These are phyloP conservation scores for Naganishia liquefaciens DNA, from an alignment of 1,284 basidiomycete species.

Conservation along the genomic window DNA sequence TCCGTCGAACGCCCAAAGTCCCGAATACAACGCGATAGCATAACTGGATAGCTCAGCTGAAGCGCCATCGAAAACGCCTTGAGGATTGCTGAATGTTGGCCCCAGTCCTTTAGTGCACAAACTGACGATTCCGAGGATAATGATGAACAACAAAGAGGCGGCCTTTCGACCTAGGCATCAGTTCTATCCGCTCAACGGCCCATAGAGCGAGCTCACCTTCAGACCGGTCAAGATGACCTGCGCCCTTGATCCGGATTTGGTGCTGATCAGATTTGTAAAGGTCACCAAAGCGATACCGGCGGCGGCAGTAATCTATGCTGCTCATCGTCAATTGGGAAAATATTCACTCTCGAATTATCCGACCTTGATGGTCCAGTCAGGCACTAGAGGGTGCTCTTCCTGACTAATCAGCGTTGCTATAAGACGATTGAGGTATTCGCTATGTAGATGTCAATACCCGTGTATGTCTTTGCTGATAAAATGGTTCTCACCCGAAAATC, in stretches of 20 bases:
- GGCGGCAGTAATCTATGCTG: conserved; percentile 65
- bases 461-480: neutral
- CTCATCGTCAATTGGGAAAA: conserved; percentile 56
- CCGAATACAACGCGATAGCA: conserved; percentile 91
- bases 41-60: conserved; percentile 78
- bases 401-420: conserved; percentile 46
- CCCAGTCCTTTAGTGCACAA: conserved; percentile 49
- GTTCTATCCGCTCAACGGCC: too few species aligned
- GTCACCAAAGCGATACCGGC: conserved; percentile 72
- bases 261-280: conserved; percentile 73
- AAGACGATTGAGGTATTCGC: conserved; percentile 76
- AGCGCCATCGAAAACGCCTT: conserved; percentile 68
- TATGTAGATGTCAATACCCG: conserved; percentile 60
- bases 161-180: conserved; percentile 40
- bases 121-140: conserved; percentile 52
- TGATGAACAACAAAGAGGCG: conserved; percentile 54
- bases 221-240: conserved; percentile 82
- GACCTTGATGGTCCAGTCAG: conserved; percentile 89
- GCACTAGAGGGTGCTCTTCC: conserved; percentile 68
- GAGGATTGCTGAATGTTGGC: conserved; percentile 38
- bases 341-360: conserved; percentile 47
- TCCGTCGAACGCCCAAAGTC: conserved; percentile 92
- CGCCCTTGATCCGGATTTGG: conserved; percentile 74
- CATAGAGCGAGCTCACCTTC: conserved; percentile 62
- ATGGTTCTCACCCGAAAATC: conserved; percentile 59